Conservation (phyloP, 192 early-diverging fungal species). For the Spinellus fusiger region DNA sequence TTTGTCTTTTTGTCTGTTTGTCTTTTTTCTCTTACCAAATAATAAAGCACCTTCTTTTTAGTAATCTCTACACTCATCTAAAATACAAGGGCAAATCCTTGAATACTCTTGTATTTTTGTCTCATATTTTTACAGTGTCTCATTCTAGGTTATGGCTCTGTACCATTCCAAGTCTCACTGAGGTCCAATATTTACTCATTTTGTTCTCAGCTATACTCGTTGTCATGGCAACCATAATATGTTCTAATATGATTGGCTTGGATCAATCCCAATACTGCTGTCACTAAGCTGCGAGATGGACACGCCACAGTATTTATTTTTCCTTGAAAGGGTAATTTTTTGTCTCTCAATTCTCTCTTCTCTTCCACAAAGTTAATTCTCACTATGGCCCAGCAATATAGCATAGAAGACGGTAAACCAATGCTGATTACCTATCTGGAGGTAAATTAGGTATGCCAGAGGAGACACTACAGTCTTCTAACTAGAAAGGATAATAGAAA, state of each 20-base stretch:
- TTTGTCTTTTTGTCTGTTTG: no score
- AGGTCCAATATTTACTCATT: background rate
- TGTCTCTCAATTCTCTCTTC: background rate
- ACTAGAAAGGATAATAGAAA: slow-evolving; percentile 37
- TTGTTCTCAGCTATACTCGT: background rate
- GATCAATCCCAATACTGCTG: background rate
- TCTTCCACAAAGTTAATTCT: no score
- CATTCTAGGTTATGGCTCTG: no score
- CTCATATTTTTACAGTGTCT: no score
- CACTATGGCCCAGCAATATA: no score
- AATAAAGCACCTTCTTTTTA: no score
- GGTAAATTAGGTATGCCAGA: background rate
- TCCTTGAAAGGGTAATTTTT: background rate
- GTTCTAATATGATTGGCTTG: background rate
- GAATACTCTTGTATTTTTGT: no score
- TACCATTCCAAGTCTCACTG: no score
- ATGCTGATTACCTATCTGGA: background rate
- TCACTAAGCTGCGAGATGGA: background rate
- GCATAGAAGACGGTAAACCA: background rate
- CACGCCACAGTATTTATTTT: background rate
- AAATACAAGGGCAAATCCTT: no score
- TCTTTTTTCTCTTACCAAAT: no score
- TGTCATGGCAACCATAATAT: background rate
- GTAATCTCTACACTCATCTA: no score
- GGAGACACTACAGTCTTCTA: background rate